phyloP scores from a whole-genome alignment of 768 basidiomycete genomes.

The Phlegmacium glaucopus region DNA sequence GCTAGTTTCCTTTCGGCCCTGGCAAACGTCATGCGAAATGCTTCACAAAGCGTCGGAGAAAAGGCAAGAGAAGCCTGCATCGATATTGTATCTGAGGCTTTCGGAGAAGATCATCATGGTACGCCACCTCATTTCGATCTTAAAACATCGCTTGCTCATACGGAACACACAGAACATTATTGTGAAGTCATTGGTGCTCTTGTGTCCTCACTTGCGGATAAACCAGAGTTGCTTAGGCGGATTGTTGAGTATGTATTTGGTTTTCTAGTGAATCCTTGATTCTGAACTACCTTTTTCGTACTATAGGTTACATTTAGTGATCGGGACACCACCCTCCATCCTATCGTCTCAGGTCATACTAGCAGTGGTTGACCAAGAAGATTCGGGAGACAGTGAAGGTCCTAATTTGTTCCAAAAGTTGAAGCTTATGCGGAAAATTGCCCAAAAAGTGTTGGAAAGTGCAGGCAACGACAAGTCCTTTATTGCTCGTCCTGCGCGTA shows the following conservation, averaged over 20 bases:
- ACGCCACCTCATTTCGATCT: slow-evolving; percentile 7
- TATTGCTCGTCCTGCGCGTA: slow-evolving; percentile 77
- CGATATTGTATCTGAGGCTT: slow-evolving; percentile 77
- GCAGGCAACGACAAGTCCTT: slow-evolving; percentile 65
- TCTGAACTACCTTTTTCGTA: slow-evolving; percentile 1
- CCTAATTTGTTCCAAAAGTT: slow-evolving; percentile 67
- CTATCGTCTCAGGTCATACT: slow-evolving; percentile 60
- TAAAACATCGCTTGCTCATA: slow-evolving; percentile 7
- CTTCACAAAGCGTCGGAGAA: slow-evolving; percentile 71
- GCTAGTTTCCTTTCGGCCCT: slow-evolving; percentile 75
- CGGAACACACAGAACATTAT: slow-evolving; percentile 55
- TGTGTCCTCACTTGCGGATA: slow-evolving; percentile 58
- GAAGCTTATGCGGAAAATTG: slow-evolving; percentile 55
- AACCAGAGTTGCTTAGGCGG: slow-evolving; percentile 59
- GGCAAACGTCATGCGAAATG: slow-evolving; percentile 69
- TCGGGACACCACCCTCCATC: slow-evolving; percentile 65
- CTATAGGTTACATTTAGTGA: slow-evolving; percentile 55
- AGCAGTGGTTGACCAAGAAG: slow-evolving; percentile 46
- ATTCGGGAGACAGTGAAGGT: slow-evolving; percentile 30
- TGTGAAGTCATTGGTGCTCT: slow-evolving; percentile 60
- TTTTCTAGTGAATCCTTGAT: slow-evolving; percentile 20
- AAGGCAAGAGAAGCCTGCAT: slow-evolving; percentile 69
- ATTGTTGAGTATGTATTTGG: slow-evolving; percentile 51
- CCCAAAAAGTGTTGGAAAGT: slow-evolving; percentile 71
- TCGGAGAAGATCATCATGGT: slow-evolving; percentile 73